Conservation (phyloP, 1,284 basidiomycete species). For the Tilletia caries region DNA sequence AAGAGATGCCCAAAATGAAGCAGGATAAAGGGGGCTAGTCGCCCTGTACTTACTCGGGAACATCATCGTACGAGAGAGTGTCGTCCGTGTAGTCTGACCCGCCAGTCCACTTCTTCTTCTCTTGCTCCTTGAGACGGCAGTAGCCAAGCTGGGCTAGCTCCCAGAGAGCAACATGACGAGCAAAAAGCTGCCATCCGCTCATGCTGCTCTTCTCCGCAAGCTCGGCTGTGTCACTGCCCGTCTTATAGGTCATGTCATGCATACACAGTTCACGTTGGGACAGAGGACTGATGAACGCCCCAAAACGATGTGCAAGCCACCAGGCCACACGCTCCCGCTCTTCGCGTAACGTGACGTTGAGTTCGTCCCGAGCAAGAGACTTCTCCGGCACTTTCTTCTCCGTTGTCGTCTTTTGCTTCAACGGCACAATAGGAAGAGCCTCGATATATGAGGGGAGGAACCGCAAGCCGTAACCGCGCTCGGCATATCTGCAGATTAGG, state of each 20-base stretch:
- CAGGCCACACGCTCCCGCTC: background rate
- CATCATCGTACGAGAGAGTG: background rate
- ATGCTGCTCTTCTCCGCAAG: background rate
- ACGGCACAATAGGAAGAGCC: background rate
- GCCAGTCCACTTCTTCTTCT: background rate
- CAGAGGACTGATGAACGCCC: no score
- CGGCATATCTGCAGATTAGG: conserved; percentile 11
- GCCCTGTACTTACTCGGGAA: background rate
- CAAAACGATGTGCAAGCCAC: background rate
- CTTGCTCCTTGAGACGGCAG: background rate
- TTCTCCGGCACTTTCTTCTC: background rate
- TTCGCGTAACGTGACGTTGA: background rate
- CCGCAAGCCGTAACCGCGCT: conserved; percentile 27
- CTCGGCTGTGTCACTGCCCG: background rate
- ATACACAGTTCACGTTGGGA: background rate
- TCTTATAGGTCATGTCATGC: background rate
- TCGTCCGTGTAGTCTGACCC: background rate
- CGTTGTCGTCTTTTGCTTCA: background rate
- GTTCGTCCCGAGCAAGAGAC: background rate
- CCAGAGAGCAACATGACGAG: conserved; percentile 9
- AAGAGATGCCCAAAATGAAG: no score
- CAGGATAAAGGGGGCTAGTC: no score
- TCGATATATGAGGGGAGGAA: conserved; percentile 23
- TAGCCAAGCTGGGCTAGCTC: conserved; percentile 2
- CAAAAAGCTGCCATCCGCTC: background rate